These are phyloP conservation scores for Hypoxylon rubiginosum DNA, from an alignment of 2,329 filamentous ascomycete species.

Conservation along the genomic window DNA sequence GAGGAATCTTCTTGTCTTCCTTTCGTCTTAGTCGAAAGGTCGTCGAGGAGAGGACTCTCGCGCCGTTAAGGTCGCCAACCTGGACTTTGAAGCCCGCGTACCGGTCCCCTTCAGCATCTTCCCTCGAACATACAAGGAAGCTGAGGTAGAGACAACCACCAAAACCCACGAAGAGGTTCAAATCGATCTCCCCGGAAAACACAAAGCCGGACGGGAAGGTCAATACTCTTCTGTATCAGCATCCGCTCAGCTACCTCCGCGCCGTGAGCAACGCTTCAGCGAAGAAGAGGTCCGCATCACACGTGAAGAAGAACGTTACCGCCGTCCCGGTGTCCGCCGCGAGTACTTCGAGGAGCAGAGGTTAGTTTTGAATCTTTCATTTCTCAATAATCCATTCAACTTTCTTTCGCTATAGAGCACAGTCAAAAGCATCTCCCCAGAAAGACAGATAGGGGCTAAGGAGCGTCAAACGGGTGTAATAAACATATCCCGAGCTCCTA, in stretches of 20 bases:
- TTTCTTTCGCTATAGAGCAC: conserved; percentile 4
- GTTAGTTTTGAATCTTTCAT: conserved; percentile 58
- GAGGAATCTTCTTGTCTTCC: conserved; percentile 75
- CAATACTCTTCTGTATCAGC: conserved; percentile 81
- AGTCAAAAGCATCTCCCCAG: conserved; percentile 10
- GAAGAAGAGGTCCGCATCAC: conserved; percentile 89
- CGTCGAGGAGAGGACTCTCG: conserved; percentile 61
- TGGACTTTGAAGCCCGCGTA: conserved; percentile 99
- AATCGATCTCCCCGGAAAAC: conserved; percentile 75
- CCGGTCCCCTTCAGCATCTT: conserved; percentile 99
- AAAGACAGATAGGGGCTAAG: conserved; percentile 6
- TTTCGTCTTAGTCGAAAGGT: conserved; percentile 66
- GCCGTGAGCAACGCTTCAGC: conserved; percentile 73
- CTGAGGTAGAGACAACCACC: conserved; percentile 66
- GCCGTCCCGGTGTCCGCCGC: conserved; percentile 75
- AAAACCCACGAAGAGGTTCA: conserved; percentile 89
- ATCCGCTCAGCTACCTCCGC: conserved; percentile 73
- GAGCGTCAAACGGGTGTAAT: neutral
- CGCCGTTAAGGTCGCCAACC: conserved; percentile 84
- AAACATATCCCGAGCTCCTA: conserved; percentile 1
- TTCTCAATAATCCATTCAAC: conserved; percentile 11
- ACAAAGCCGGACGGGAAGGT: conserved; percentile 98
- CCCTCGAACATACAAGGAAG: conserved; percentile 93
- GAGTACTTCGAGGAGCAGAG: conserved; percentile 68
- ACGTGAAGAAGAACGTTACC: conserved; percentile 81